phyloP scores from a whole-genome alignment of 1,139 yeast species.

The Lizanozyma gosingica region DNA sequence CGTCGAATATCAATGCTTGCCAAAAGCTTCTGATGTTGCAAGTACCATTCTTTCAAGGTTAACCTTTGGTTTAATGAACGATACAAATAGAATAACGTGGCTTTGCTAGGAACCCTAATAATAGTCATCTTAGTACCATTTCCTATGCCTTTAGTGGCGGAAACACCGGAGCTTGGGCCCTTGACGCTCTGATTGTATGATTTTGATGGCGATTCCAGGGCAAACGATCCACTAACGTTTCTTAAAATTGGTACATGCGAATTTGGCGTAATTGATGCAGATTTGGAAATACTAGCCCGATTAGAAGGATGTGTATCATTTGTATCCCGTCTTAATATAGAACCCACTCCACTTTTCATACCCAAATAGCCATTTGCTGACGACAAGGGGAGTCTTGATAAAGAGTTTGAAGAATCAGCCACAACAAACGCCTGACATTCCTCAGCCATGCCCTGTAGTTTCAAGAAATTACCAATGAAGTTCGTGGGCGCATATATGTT shows the following conservation, averaged over 20 bases:
- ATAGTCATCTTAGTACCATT: slow-evolving; percentile 5
- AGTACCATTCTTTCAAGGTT: slow-evolving; percentile 74
- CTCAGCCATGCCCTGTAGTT: slow-evolving; percentile 57
- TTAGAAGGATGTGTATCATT: not conserved
- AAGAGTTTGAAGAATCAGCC: slow-evolving; percentile 10
- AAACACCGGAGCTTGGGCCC: not conserved
- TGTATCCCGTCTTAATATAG: not conserved
- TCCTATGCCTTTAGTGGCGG: not conserved
- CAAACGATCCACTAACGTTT: not conserved
- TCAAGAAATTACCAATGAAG: slow-evolving; percentile 57
- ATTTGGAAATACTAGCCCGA: not conserved
- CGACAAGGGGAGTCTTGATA: slow-evolving; percentile 3
- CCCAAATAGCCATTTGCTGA: slow-evolving; percentile 1
- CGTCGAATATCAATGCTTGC: slow-evolving; percentile 69
- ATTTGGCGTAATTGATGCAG: slow-evolving; percentile 3
- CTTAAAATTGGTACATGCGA: slow-evolving; percentile 1
- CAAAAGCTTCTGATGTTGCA: slow-evolving; percentile 48
- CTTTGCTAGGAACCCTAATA: slow-evolving; percentile 49
- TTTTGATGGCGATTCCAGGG: slow-evolving; percentile 1
- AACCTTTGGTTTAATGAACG: slow-evolving; percentile 73
- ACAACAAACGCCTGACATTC: slow-evolving; percentile 82
- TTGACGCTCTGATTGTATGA: not conserved
- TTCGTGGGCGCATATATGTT: slow-evolving; percentile 89
- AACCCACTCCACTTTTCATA: not conserved
- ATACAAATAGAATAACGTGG: slow-evolving; percentile 66